These are phyloP conservation scores for Margaritispora aquatica DNA, from an alignment of 495 filamentous ascomycete genomes.

Conservation along the genomic window DNA sequence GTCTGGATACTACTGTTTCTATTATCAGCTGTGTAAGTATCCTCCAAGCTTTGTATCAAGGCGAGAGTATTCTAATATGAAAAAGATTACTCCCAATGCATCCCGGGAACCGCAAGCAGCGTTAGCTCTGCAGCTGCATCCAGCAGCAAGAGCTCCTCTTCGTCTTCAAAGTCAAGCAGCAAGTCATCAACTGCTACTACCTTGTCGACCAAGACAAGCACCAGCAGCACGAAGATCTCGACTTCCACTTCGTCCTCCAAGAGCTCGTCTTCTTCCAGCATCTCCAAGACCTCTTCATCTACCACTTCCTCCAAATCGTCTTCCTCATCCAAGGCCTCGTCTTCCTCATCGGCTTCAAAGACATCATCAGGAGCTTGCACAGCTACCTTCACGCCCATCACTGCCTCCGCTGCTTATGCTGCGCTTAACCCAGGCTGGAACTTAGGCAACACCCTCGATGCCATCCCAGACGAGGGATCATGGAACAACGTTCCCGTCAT, in stretches of 20 bases:
- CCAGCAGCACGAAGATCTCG: neutral
- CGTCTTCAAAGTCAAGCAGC: neutral
- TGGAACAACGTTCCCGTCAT: conserved; percentile 53
- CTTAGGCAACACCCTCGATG: conserved; percentile 58
- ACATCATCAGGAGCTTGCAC: conserved; percentile 4
- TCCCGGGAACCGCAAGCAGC: neutral
- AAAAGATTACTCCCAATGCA: neutral
- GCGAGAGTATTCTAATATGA: neutral
- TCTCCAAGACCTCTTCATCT: neutral
- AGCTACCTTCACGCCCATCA: conserved; percentile 45
- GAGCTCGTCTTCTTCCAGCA: neutral
- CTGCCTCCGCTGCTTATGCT: conserved; percentile 62
- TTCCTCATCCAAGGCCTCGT: too few species aligned
- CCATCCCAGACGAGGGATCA: conserved; percentile 47
- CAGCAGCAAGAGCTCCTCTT: neutral
- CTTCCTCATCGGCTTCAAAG: neutral
- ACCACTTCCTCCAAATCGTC: neutral
- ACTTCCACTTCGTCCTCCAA: neutral
- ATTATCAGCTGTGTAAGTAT: neutral
- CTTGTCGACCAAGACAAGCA: neutral
- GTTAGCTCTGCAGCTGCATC: neutral
- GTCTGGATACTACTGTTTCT: neutral
- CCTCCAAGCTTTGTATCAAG: neutral
- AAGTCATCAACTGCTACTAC: neutral
- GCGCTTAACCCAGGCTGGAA: conserved; percentile 61